Evolutionary conservation across 371 early-diverging fungal genomes (phyloP), one percentile per base, ranked within the genome.

Genomic region (Apophysomyces variabilis): DNA sequence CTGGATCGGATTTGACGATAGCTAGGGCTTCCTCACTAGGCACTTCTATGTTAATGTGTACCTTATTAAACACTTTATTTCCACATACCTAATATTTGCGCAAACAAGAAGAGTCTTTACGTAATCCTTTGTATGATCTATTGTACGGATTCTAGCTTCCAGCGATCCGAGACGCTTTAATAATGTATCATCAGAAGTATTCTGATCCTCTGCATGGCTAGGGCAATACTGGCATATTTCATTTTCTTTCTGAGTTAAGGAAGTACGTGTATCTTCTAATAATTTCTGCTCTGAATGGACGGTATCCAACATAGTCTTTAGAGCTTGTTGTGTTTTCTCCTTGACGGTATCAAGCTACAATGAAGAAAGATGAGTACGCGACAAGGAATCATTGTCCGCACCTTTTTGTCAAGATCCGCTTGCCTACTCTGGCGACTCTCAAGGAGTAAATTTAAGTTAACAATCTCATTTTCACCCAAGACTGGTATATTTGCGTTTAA

Each of bases 1-100:
- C 72, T 5, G 82, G 75, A 16, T 82, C 75, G 4, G 59, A 65
- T 38, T 76, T 32, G 4, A 87, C 77, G 5, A 69, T 39, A 0
- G 54, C 18, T n/a, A 71, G 45, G n/a, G 82, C 75, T 58, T 74
- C 66, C 36, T 73, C 66, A n/a, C 79, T 78, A 61, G 54, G n/a
- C 3, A 26, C 9, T 58, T 11, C 0, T 44, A 5, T 16, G 8
- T 21, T 14, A n/a, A 38, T 56, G 16, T 5, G 16, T 46, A 32
- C n/a, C 32, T 35, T 47, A 0, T 39, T 7, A 37, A 2, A 57
- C 36, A 12, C 36, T 16, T 5, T 57, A 21, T 44, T 4, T 60
- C 14, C 14, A 7, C 35, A 21, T 76, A 79, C 82, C 75, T 72
- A n/a, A 78, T 54, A 26, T 82, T 73, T 16, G 71, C 62, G 4